Evolutionary conservation across 1,139 yeast species (phyloP).

Genomic region (Kodamaea alishanica): DNA sequence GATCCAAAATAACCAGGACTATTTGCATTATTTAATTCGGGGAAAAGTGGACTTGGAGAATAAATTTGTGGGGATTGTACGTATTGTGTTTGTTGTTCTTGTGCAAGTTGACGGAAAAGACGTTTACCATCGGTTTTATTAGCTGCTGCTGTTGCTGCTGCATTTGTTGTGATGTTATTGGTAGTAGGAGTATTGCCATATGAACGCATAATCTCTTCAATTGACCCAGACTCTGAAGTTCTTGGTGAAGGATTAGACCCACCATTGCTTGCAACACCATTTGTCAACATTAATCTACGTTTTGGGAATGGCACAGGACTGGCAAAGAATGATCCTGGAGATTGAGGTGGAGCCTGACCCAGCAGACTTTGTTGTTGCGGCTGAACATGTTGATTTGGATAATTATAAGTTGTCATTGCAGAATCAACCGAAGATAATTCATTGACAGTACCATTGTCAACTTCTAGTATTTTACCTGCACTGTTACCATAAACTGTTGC

Average conservation of each 20-base stretch:
- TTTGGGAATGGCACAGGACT: constrained; percentile 25
- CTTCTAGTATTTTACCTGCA: constrained; percentile 46
- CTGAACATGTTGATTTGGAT: constrained; percentile 8
- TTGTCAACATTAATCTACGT: constrained; percentile 44
- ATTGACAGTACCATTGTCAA: constrained; percentile 19
- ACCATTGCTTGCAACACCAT: constrained; percentile 13
- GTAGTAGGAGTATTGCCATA: constrained; percentile 23
- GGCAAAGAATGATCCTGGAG: constrained; percentile 6
- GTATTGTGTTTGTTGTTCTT: too few species aligned
- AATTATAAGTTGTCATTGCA: constrained; percentile 20
- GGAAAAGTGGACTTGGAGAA: constrained; percentile 34
- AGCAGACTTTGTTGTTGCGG: constrained; percentile 6
- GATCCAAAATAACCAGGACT: constrained; percentile 1
- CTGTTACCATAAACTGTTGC: constrained; percentile 79
- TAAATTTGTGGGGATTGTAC: constrained; percentile 20
- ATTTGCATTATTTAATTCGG: constrained; percentile 23
- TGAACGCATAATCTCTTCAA: constrained; percentile 38
- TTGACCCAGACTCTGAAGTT: constrained; percentile 26
- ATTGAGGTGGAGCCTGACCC: constrained; percentile 5
- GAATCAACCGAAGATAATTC: constrained; percentile 8
- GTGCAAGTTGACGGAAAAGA: too few species aligned
- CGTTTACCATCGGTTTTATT: constrained; percentile 12
- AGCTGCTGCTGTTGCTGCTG: constrained; percentile 23
- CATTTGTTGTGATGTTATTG: constrained; percentile 10
- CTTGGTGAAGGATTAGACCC: constrained; percentile 16